These are phyloP conservation scores for Amniculicola lignicola DNA, from an alignment of 495 filamentous ascomycete species.

Conservation along the genomic window DNA sequence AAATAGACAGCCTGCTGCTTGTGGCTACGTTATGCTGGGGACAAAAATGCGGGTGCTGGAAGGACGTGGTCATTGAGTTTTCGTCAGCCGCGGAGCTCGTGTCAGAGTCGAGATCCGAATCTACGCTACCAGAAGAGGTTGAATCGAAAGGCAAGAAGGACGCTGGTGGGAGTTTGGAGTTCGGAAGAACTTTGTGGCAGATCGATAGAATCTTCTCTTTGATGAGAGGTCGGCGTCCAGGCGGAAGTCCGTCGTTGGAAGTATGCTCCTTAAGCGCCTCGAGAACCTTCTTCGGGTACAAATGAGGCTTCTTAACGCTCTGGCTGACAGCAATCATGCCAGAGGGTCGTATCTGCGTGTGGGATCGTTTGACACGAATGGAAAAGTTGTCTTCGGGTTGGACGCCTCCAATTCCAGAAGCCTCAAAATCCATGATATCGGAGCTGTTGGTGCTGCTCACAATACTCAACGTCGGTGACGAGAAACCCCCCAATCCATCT, in stretches of 20 bases:
- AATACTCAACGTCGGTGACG: conserved; percentile 1
- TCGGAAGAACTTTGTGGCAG: conserved; percentile 31
- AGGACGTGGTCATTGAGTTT: conserved; percentile 7
- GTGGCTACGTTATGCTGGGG: not conserved
- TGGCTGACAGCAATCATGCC: not conserved
- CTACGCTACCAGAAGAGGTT: conserved; percentile 35
- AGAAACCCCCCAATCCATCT: conserved; percentile 16
- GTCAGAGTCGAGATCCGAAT: conserved; percentile 28
- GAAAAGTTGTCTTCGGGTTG: conserved; percentile 66
- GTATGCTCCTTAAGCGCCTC: conserved; percentile 16
- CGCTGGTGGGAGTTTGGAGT: conserved; percentile 38
- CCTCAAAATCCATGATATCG: conserved; percentile 49
- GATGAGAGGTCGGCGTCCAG: conserved; percentile 13
- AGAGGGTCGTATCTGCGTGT: conserved; percentile 27
- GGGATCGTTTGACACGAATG: conserved; percentile 53
- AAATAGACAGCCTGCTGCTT: not conserved
- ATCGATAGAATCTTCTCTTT: conserved; percentile 34
- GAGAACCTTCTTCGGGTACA: conserved; percentile 15
- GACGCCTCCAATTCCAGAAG: conserved; percentile 63
- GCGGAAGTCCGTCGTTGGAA: too few relatives aligned
- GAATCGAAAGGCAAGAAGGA: conserved; percentile 35
- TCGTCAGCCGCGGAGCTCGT: conserved; percentile 15
- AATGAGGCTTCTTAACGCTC: conserved; percentile 4
- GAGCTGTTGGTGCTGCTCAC: conserved; percentile 7
- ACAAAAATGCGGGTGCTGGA: conserved; percentile 17